Evolutionary conservation across 1,284 basidiomycete genomes (phyloP).

Genomic region (Ustilago nuda): DNA sequence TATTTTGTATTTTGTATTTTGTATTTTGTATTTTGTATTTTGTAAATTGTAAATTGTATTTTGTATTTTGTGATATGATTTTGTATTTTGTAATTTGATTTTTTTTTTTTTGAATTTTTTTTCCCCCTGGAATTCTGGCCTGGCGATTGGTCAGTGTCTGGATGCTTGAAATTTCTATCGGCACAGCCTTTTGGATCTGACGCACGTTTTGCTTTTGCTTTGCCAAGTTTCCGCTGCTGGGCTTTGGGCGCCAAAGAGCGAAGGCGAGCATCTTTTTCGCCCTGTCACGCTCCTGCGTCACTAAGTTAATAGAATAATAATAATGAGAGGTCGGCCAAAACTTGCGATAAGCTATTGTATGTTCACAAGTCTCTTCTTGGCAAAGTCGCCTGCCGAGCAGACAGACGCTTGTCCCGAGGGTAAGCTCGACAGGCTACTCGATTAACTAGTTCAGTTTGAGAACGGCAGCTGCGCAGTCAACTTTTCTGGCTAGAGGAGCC

Average conservation of each 20-base stretch:
- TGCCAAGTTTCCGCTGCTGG: constrained; percentile 2
- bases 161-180: not conserved
- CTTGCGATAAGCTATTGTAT: not conserved
- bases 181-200: constrained; percentile 3
- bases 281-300: not conserved
- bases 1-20: no score
- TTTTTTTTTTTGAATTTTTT: not conserved
- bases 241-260: not conserved
- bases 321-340: not conserved
- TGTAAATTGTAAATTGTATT: no score
- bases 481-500: constrained; percentile 2
- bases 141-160: not conserved
- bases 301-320: no score
- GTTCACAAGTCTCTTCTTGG: constrained; percentile 6
- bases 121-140: not conserved
- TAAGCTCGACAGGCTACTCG: not conserved
- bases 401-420: not conserved
- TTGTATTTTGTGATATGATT: no score
- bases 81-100: not conserved
- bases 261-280: not conserved
- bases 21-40: no score
- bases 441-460: not conserved
- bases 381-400: not conserved
- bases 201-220: not conserved
- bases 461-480: not conserved